Percentiles rank a stretch among this genome's conserved stretches.
These are phyloP conservation scores for Leccinum obscurum DNA, from an alignment of 768 basidiomycete genomes.

Conservation along the genomic window DNA sequence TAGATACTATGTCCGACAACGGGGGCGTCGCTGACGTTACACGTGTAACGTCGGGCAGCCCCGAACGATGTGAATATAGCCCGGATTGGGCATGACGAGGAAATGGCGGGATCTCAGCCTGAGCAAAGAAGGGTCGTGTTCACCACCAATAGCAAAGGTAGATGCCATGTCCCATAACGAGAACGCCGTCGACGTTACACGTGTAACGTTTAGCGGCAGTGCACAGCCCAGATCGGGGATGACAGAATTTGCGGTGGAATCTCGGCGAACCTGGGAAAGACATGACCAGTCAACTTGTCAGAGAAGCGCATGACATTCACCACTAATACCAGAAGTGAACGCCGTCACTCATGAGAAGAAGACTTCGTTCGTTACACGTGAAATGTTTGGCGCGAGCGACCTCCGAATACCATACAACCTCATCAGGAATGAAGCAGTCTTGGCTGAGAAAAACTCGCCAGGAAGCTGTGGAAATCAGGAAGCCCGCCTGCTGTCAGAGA, in stretches of 20 bases:
- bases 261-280: background rate
- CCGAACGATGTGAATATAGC: background rate
- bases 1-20: background rate
- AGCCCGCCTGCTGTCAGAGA: background rate
- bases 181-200: slow-evolving; percentile 26
- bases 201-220: slow-evolving; percentile 28
- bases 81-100: background rate
- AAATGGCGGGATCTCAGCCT: background rate
- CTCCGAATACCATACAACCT: background rate
- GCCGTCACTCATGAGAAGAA: slow-evolving; percentile 1
- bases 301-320: background rate
- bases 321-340: background rate
- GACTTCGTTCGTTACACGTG: slow-evolving; percentile 29
- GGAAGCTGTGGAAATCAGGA: background rate
- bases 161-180: background rate
- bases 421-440: background rate
- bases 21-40: slow-evolving; percentile 24
- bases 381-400: slow-evolving; percentile 22
- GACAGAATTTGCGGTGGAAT: background rate
- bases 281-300: background rate
- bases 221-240: background rate
- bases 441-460: background rate
- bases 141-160: slow-evolving; percentile 1
- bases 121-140: background rate
- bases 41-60: slow-evolving; percentile 30